Conservation (phyloP, 805 yeast genomes). For the Nakazawaea pomicola region DNA sequence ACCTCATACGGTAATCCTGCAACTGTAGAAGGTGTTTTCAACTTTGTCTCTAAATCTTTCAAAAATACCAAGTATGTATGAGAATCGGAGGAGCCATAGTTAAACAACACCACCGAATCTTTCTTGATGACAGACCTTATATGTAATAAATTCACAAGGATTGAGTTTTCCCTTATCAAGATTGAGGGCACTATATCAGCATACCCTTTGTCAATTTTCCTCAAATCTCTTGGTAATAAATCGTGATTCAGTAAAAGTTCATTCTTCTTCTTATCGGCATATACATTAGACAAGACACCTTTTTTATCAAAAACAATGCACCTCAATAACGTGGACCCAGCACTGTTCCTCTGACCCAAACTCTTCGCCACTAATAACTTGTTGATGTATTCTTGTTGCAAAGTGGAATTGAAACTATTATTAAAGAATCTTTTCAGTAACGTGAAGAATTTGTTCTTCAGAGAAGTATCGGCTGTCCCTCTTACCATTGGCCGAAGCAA, state of each 20-base stretch:
- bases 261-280: slow-evolving; percentile 38
- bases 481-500: too few species aligned
- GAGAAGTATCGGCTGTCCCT: background rate
- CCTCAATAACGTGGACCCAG: slow-evolving; percentile 19
- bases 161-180: slow-evolving; percentile 40
- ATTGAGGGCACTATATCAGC: slow-evolving; percentile 55
- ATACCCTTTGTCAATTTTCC: slow-evolving; percentile 43
- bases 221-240: slow-evolving; percentile 46
- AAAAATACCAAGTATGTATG: slow-evolving; percentile 39
- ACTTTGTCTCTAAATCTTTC: slow-evolving; percentile 34
- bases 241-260: slow-evolving; percentile 41
- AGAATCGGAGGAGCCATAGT: slow-evolving; percentile 40
- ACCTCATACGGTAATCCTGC: slow-evolving; percentile 74
- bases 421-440: slow-evolving; percentile 15
- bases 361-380: slow-evolving; percentile 19
- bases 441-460: too few species aligned
- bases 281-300: slow-evolving; percentile 40
- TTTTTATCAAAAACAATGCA: slow-evolving; percentile 44
- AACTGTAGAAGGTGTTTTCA: slow-evolving; percentile 28
- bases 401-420: slow-evolving; percentile 5
- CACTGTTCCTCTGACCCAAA: slow-evolving; percentile 18
- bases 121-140: slow-evolving; percentile 47
- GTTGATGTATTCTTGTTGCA: slow-evolving; percentile 14
- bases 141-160: slow-evolving; percentile 43
- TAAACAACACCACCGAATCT: slow-evolving; percentile 48